These are phyloP conservation scores for Colletotrichum musae DNA, from an alignment of 2,329 filamentous ascomycete species.

Conservation along the genomic window DNA sequence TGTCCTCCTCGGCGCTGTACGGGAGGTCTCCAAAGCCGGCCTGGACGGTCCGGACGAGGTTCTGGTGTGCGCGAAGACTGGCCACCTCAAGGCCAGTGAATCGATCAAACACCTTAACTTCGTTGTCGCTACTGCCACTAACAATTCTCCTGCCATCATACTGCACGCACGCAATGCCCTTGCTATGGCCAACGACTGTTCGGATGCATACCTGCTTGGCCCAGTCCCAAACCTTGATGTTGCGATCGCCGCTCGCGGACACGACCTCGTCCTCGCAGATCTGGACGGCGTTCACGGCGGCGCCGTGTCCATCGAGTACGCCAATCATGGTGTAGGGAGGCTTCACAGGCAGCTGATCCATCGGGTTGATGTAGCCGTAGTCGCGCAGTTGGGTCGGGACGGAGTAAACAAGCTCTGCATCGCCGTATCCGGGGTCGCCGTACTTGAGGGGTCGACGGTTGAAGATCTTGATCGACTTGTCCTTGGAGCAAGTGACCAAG, in stretches of 20 bases:
- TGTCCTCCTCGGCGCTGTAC: constrained; percentile 82
- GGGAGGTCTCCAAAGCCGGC: constrained; percentile 93
- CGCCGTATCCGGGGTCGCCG: constrained; percentile 70
- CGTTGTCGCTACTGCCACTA: constrained; percentile 95
- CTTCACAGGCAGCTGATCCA: constrained; percentile 66
- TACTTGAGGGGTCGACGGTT: constrained; percentile 80
- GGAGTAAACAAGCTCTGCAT: constrained; percentile 61
- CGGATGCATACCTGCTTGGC: constrained; percentile 81
- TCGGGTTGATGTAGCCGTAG: constrained; percentile 65
- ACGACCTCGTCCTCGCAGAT: constrained; percentile 89
- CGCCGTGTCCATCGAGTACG: constrained; percentile 85
- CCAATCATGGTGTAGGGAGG: constrained; percentile 84
- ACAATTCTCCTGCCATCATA: constrained; percentile 95
- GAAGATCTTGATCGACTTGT: constrained; percentile 97
- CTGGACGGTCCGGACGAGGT: constrained; percentile 93
- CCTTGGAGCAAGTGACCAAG: constrained; percentile 96
- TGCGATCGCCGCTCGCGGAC: constrained; percentile 93
- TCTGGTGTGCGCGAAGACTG: constrained; percentile 84
- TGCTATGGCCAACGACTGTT: constrained; percentile 88
- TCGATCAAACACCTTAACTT: constrained; percentile 94
- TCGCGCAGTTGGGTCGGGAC: constrained; percentile 66
- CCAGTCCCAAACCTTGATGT: constrained; percentile 96
- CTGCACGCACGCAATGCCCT: constrained; percentile 97
- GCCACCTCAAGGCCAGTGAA: constrained; percentile 90
- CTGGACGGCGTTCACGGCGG: constrained; percentile 96